phyloP scores from a whole-genome alignment of 345 rosid genomes.

The Brassica cretica region DNA sequence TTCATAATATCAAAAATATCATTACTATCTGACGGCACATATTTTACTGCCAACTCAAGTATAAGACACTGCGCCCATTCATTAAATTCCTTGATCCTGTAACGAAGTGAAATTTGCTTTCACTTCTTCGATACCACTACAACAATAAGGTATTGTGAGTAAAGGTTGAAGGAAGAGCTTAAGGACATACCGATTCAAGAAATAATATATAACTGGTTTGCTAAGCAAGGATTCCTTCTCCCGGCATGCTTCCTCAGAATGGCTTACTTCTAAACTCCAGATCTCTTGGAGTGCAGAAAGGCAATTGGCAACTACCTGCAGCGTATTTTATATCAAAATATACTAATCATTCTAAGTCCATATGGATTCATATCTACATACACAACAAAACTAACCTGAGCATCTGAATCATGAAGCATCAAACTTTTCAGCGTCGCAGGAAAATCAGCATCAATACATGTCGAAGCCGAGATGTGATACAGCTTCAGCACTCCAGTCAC shows the following conservation, averaged over 20 bases:
- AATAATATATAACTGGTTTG: constrained; percentile 72
- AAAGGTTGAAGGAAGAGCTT: constrained; percentile 12
- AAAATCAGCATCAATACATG: constrained; percentile 88
- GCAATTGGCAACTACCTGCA: constrained; percentile 89
- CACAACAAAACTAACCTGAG: constrained; percentile 60
- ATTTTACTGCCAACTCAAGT: constrained; percentile 87
- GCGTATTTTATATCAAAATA: constrained; percentile 22
- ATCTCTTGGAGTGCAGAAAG: constrained; percentile 91
- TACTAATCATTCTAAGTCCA: not conserved
- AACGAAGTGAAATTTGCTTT: constrained; percentile 22
- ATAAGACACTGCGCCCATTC: constrained; percentile 99
- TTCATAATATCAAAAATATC: constrained; percentile 98
- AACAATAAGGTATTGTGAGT: constrained; percentile 11
- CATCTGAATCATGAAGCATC: constrained; percentile 81
- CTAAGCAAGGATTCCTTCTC: constrained; percentile 81
- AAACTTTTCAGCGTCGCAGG: constrained; percentile 75
- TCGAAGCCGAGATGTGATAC: constrained; percentile 82
- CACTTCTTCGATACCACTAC: not conserved
- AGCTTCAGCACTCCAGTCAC: constrained; percentile 87
- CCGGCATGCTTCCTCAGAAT: constrained; percentile 81
- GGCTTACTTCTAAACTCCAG: constrained; percentile 82
- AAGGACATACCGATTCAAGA: constrained; percentile 69
- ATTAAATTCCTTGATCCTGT: constrained; percentile 88
- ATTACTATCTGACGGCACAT: constrained; percentile 78
- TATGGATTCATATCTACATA: not conserved